Evolutionary conservation across 768 basidiomycete species (phyloP).

Genomic region (Boletus eberwhitei): DNA sequence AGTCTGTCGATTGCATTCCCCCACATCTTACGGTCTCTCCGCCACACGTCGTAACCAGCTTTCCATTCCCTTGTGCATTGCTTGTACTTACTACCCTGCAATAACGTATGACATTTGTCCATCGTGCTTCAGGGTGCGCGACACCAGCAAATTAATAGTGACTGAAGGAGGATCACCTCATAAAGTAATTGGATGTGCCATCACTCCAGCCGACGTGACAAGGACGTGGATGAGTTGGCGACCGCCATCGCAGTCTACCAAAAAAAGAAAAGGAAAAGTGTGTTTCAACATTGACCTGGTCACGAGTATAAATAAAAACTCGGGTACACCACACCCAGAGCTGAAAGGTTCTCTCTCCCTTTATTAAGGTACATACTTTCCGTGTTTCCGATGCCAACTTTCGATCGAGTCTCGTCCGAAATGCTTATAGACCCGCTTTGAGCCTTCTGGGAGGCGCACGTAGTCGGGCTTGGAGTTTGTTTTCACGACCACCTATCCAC

Average conservation of each 20-base stretch:
- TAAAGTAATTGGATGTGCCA: not conserved
- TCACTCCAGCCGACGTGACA: too few species aligned
- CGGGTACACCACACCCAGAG: not conserved
- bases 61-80: constrained; percentile 6
- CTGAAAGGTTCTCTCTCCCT: too few species aligned
- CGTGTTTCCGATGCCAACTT: constrained; percentile 56
- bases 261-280: too few species aligned
- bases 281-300: too few species aligned
- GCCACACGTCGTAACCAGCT: constrained; percentile 1
- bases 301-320: too few species aligned
- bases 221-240: too few species aligned
- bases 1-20: not conserved
- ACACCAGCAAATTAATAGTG: not conserved
- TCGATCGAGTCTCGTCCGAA: constrained; percentile 51
- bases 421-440: constrained; percentile 43
- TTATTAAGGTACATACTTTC: constrained; percentile 32
- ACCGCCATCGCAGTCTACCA: too few species aligned
- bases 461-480: constrained; percentile 53
- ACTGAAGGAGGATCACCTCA: not conserved
- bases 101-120: not conserved
- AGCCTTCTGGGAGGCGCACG: constrained; percentile 60
- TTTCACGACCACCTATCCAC: constrained; percentile 42
- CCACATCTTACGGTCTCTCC: not conserved
- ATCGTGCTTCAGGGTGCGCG: too few species aligned
- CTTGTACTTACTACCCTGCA: constrained; percentile 1